A percentile compares a stretch with the other conserved stretches of the same genome.
Evolutionary conservation across 1,284 basidiomycete genomes (phyloP).

Genomic region (Lentinula novae-zelandiae): DNA sequence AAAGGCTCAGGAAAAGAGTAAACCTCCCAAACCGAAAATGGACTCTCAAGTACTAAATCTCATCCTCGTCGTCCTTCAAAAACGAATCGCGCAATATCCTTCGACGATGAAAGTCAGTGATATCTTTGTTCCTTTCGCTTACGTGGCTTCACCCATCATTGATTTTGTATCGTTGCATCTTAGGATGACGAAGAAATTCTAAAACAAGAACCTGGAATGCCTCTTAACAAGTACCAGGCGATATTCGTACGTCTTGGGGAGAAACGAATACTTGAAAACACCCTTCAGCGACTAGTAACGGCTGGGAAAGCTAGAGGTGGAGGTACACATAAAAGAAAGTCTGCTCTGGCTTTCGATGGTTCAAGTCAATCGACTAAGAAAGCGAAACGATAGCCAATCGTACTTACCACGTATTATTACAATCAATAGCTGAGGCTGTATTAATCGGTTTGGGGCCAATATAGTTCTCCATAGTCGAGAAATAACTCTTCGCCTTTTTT

Average conservation of each 20-base stretch:
- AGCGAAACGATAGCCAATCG: background rate
- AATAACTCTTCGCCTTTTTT: conserved; percentile 37
- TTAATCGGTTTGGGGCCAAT: conserved; percentile 22
- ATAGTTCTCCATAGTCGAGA: conserved; percentile 40
- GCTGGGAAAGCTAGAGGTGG: conserved; percentile 4
- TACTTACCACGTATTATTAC: background rate
- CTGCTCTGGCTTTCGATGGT: background rate
- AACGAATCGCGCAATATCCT: conserved; percentile 53
- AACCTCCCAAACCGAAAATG: conserved; percentile 74
- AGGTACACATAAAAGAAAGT: background rate
- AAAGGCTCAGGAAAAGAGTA: conserved; percentile 62
- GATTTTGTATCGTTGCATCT: background rate
- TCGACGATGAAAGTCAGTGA: conserved; percentile 52
- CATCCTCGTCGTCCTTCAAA: conserved; percentile 45
- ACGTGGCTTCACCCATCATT: background rate
- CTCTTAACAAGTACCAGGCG: conserved; percentile 56
- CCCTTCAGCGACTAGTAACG: conserved; percentile 26
- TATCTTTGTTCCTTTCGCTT: background rate
- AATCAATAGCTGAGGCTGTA: no score
- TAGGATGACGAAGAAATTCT: conserved; percentile 54
- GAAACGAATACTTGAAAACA: conserved; percentile 60
- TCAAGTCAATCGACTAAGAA: background rate
- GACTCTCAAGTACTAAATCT: conserved; percentile 46
- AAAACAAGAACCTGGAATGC: conserved; percentile 23
- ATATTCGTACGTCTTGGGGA: conserved; percentile 78